Evolutionary conservation across 129 eudicot genomes (phyloP).

Genomic region (Tagetes patula): DNA sequence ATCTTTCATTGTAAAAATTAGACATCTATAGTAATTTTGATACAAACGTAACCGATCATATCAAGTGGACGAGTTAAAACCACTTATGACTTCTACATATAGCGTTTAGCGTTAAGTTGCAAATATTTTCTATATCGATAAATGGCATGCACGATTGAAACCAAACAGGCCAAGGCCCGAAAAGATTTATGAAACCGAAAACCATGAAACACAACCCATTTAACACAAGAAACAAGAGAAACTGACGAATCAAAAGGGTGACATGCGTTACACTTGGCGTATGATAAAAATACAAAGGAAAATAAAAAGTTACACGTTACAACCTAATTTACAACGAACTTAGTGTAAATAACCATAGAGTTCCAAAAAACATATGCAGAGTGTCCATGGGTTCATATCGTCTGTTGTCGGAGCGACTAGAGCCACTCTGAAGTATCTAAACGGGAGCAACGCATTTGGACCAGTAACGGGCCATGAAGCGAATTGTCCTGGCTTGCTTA

Average conservation of each 20-base stretch:
- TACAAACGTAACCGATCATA: no score
- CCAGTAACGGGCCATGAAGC: slow-evolving; percentile 90
- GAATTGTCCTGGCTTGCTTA: slow-evolving; percentile 88
- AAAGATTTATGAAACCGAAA: neutral
- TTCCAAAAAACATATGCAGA: slow-evolving; percentile 87
- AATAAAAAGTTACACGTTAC: slow-evolving; percentile 2
- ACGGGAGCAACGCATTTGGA: slow-evolving; percentile 81
- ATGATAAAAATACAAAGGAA: slow-evolving; percentile 1
- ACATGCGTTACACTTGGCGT: slow-evolving; percentile 17
- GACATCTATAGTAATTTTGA: no score
- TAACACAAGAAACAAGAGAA: slow-evolving; percentile 7
- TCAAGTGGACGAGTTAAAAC: no score
- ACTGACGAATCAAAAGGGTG: neutral
- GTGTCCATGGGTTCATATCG: slow-evolving; percentile 69
- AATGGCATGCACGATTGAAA: no score
- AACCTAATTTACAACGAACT: slow-evolving; percentile 6
- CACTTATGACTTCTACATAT: no score
- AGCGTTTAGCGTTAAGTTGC: no score
- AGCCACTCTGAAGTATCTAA: slow-evolving; percentile 81
- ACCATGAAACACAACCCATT: slow-evolving; percentile 4
- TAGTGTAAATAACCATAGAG: slow-evolving; percentile 83
- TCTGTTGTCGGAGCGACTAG: slow-evolving; percentile 77
- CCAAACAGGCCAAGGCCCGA: no score
- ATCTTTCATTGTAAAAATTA: no score
- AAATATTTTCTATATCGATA: no score